These are phyloP conservation scores for Naganishia antarctica DNA, from an alignment of 768 basidiomycete genomes.

Conservation along the genomic window DNA sequence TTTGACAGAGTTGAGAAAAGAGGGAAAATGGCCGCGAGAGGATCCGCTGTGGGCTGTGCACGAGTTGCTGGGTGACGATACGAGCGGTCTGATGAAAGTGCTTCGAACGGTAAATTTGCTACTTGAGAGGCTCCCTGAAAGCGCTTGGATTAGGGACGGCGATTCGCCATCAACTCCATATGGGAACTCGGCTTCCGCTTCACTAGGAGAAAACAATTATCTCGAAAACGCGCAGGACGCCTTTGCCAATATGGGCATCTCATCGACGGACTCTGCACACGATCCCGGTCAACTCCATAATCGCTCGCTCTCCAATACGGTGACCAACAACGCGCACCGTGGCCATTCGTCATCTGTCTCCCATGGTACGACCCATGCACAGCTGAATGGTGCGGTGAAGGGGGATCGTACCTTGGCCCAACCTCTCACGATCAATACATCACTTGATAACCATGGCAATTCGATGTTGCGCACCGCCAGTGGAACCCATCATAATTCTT, in stretches of 20 bases:
- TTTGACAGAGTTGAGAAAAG: constrained; percentile 62
- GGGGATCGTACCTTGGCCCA: background rate
- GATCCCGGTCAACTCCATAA: background rate
- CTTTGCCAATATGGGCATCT: background rate
- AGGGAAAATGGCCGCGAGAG: constrained; percentile 59
- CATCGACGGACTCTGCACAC: background rate
- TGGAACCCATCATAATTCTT: constrained; percentile 46
- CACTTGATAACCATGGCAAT: constrained; percentile 23
- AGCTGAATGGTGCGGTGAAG: background rate
- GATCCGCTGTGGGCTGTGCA: constrained; percentile 78
- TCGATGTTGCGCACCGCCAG: constrained; percentile 24
- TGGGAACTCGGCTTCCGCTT: constrained; percentile 1
- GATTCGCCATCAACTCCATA: constrained; percentile 27
- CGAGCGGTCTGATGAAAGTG: constrained; percentile 92
- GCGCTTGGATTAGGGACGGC: constrained; percentile 34
- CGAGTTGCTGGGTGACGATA: constrained; percentile 81
- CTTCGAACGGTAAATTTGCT: constrained; percentile 45
- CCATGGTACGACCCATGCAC: background rate
- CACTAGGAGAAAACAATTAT: background rate
- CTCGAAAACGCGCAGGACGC: background rate
- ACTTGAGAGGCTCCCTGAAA: constrained; percentile 44
- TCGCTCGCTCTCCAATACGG: background rate
- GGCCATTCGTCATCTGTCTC: background rate
- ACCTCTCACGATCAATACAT: constrained; percentile 26
- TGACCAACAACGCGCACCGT: background rate